A percentile compares a stretch with the other conserved stretches of the same genome.
Conservation (phyloP, 805 yeast species). For the Cyberlindnera meyerae region DNA sequence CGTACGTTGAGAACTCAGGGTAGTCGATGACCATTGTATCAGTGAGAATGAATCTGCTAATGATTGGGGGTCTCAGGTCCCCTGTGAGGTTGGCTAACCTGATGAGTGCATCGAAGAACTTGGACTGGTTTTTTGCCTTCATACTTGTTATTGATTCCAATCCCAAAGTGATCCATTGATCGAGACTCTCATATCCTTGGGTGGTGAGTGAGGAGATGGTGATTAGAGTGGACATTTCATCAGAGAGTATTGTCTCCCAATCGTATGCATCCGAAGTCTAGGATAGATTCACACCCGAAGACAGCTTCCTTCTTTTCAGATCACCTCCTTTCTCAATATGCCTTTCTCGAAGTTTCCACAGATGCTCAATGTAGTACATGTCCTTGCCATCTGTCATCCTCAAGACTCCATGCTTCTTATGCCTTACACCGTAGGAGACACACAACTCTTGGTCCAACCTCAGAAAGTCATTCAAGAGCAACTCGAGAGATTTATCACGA, state of each 20-base stretch:
- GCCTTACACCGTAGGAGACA: too few species aligned
- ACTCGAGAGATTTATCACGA: slow-evolving; percentile 19
- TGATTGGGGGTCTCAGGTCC: slow-evolving; percentile 8
- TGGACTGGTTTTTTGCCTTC: slow-evolving; percentile 1
- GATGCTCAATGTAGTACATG: too few species aligned
- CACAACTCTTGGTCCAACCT: too few species aligned
- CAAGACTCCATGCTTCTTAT: too few species aligned
- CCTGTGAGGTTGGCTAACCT: slow-evolving; percentile 7
- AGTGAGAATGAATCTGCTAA: slow-evolving; percentile 6
- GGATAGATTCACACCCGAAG: too few species aligned
- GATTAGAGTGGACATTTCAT: slow-evolving; percentile 10
- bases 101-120: slow-evolving; percentile 8
- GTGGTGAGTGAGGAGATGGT: slow-evolving; percentile 4
- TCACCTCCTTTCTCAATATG: too few species aligned
- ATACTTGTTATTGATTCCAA: slow-evolving; percentile 5
- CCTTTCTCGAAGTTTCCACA: too few species aligned
- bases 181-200: slow-evolving; percentile 6
- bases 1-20: slow-evolving; percentile 2
- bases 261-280: slow-evolving; percentile 1
- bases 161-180: slow-evolving; percentile 10
- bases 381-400: too few species aligned
- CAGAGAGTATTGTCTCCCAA: slow-evolving; percentile 10
- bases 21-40: slow-evolving; percentile 1
- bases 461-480: slow-evolving; percentile 19
- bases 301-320: too few species aligned